These are phyloP conservation scores for Aspergillus avenaceus DNA, from an alignment of 495 filamentous ascomycete genomes.

Conservation along the genomic window DNA sequence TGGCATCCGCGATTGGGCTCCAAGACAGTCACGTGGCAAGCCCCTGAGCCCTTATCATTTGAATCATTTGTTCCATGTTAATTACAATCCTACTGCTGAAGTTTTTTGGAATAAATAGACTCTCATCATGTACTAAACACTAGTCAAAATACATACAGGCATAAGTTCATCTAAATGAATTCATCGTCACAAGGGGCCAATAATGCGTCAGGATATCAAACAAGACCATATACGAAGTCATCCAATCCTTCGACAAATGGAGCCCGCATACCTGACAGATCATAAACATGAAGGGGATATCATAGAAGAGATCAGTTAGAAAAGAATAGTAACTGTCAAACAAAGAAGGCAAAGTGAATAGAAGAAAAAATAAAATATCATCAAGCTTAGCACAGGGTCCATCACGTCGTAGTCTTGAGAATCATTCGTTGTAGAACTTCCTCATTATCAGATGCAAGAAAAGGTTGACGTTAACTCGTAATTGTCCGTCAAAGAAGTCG, in stretches of 20 bases:
- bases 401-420: background rate
- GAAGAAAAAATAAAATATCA: constrained; percentile 12
- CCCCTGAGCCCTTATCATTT: constrained; percentile 28
- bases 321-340: constrained; percentile 1
- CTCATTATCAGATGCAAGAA: constrained; percentile 94
- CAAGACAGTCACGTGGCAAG: constrained; percentile 32
- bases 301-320: constrained; percentile 1
- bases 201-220: too few relatives aligned
- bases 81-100: too few relatives aligned
- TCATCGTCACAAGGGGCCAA: constrained; percentile 10
- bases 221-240: background rate
- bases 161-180: constrained; percentile 16
- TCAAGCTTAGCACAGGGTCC: constrained; percentile 19
- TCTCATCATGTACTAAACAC: constrained; percentile 6
- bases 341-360: constrained; percentile 2
- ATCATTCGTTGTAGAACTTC: constrained; percentile 84
- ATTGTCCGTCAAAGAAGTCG: constrained; percentile 83
- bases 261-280: constrained; percentile 10
- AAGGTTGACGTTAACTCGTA: constrained; percentile 91
- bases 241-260: too few relatives aligned
- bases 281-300: constrained; percentile 16
- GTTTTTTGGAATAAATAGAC: background rate
- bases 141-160: constrained; percentile 14
- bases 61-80: background rate
- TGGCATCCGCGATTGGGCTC: constrained; percentile 30